Evolutionary conservation across 441 rosid genomes (phyloP).

Genomic region (Croton laevigatus): DNA sequence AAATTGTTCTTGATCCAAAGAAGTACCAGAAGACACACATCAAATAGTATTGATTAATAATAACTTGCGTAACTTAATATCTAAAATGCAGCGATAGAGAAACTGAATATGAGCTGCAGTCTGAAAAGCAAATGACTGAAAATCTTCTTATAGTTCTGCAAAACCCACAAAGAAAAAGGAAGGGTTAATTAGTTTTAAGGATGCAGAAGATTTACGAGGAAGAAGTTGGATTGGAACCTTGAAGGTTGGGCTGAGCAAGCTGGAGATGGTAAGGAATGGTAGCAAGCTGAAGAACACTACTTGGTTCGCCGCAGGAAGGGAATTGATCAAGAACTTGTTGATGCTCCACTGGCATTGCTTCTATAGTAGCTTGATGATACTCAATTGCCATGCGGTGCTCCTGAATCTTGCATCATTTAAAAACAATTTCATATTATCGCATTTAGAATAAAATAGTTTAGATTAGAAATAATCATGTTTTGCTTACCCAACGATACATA

Average conservation of each 20-base stretch:
- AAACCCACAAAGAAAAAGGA: neutral
- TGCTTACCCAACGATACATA: constrained; percentile 67
- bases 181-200: too few relatives aligned
- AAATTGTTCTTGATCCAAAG: neutral
- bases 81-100: neutral
- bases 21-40: neutral
- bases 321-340: constrained; percentile 61
- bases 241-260: constrained; percentile 73
- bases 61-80: neutral
- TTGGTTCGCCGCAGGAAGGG: constrained; percentile 63
- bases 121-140: neutral
- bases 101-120: neutral
- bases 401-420: constrained; percentile 40
- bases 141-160: neutral
- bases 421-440: too few relatives aligned
- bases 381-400: constrained; percentile 57
- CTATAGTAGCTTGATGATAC: constrained; percentile 50
- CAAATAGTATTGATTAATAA: neutral
- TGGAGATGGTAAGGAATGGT: constrained; percentile 67
- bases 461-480: too few relatives aligned
- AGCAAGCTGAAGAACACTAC: constrained; percentile 75
- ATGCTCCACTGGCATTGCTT: constrained; percentile 51
- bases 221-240: constrained; percentile 27
- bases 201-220: neutral
- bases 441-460: too few relatives aligned